Conservation (phyloP, 2,329 filamentous ascomycete genomes). For the Penicillium nordicum region DNA sequence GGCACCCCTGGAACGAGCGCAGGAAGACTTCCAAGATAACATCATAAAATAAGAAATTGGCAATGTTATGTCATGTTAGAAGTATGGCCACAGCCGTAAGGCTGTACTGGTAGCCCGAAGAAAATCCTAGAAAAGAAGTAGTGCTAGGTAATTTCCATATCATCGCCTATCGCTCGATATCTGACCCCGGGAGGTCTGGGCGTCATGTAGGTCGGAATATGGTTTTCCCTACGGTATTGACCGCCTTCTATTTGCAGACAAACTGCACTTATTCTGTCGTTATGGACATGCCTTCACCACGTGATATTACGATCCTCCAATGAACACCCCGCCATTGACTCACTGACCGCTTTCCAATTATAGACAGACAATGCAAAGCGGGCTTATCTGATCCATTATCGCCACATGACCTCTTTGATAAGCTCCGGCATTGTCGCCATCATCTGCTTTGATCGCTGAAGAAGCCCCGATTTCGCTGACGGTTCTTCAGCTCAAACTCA, state of each 20-base stretch:
- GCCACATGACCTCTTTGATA: neutral
- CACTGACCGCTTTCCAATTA: neutral
- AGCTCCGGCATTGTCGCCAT: neutral
- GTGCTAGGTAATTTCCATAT: constrained; percentile 15
- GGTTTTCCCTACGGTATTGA: neutral
- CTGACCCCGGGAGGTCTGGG: neutral
- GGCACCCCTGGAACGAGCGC: constrained; percentile 30
- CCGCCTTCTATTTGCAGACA: constrained; percentile 10
- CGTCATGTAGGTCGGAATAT: constrained; percentile 22
- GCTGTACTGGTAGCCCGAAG: constrained; percentile 5
- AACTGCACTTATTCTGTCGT: neutral
- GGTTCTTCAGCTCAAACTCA: neutral
- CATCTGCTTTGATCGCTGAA: neutral
- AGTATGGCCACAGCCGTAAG: constrained; percentile 15
- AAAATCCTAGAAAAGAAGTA: neutral
- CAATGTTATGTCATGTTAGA: constrained; percentile 22
- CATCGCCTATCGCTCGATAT: constrained; percentile 23
- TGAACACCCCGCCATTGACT: neutral
- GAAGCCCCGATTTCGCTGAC: neutral
- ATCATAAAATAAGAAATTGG: constrained; percentile 9
- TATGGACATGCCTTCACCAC: neutral
- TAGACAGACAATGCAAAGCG: neutral
- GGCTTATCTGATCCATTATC: neutral
- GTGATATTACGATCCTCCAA: neutral
- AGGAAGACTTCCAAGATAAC: constrained; percentile 29